Conservation (phyloP, 2,329 filamentous ascomycete genomes). For the Aurifilum marmelostoma region DNA sequence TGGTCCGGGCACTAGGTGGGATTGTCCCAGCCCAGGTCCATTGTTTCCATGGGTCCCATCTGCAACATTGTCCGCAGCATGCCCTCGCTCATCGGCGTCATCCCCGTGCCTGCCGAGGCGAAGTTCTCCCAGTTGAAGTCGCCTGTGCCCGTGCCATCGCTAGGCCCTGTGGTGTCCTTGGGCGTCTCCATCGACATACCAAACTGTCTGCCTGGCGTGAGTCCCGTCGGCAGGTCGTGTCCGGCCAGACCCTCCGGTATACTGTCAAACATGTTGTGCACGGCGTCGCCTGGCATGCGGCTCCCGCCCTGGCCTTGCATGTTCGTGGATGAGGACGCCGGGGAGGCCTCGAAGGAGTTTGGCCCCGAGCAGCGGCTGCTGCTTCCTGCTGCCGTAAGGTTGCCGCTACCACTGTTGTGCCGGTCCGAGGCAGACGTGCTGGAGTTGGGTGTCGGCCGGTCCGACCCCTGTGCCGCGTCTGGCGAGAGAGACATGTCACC, state of each 20-base stretch:
- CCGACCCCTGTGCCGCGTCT: constrained; percentile 51
- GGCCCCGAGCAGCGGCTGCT: constrained; percentile 42
- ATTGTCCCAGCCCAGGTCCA: constrained; percentile 56
- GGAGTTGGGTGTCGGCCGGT: constrained; percentile 63
- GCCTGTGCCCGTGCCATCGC: constrained; percentile 1
- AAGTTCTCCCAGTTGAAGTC: constrained; percentile 41
- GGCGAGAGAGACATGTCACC: constrained; percentile 54
- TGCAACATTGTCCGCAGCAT: constrained; percentile 61
- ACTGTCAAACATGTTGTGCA: constrained; percentile 38
- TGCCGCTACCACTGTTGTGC: constrained; percentile 31
- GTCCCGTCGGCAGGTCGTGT: constrained; percentile 43
- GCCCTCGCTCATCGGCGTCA: constrained; percentile 61
- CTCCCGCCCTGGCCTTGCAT: constrained; percentile 34
- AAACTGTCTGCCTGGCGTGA: constrained; percentile 42
- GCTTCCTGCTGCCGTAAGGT: constrained; percentile 22
- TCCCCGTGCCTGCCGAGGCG: constrained; percentile 44
- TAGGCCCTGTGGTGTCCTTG: constrained; percentile 35
- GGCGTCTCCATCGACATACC: constrained; percentile 41
- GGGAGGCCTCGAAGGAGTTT: constrained; percentile 57
- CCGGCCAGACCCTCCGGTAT: constrained; percentile 44
- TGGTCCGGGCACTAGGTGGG: constrained; percentile 27
- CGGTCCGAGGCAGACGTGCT: constrained; percentile 52
- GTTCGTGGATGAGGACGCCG: constrained; percentile 50
- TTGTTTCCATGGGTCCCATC: constrained; percentile 62
- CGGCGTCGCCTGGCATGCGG: constrained; percentile 41